Evolutionary conservation across 2,329 filamentous ascomycete genomes (phyloP), one percentile per base, ranked within the genome.

Genomic region (Colletotrichum zoysiae): DNA sequence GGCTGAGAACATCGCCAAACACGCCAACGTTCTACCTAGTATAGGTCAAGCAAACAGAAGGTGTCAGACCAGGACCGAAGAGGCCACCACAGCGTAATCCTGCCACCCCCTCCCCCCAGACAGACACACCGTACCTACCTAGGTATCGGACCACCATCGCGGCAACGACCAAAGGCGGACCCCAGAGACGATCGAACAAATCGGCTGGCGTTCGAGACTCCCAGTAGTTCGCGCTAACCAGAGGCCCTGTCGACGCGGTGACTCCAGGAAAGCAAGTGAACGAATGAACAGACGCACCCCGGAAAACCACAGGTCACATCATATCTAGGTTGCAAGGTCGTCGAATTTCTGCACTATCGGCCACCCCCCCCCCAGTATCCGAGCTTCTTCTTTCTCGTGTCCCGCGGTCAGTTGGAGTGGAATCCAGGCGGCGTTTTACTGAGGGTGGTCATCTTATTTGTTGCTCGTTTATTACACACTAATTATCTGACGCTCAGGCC

Each of bases 261-360:
- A 16, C 30, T 23, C 48, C 38, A 69, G 66, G 23, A 63, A 46
- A 55, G 35, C 30, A 56, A 60, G 66, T 33, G 60, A 56, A 46
- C n/a, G 42, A 20, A 46, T 33, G 42, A 56, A n/a, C 40, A 65
- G 70, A 70, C 66, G 70, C 66, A 72, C 70, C 60, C 70, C 67
- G 42, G 66, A 70, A 70, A 70, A 70, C 66, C 33, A 64, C 23
- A 51, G n/a, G 60, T 73, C 67, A 61, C 56, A 57, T 65, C 50
- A 44, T 44, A 44, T 14, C 44, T 61, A 35, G 65, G 42, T 55
- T 50, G 64, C 60, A 51, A 42, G 67, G 56, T 20, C 67, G 59
- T 69, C 67, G 57, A 58, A 71, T 44, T 53, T 71, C 67, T 67
- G 63, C 67, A 70, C 50, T 60, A 65, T 56, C 20, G 30, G 23